Percentiles rank a stretch among this genome's conserved stretches.
Evolutionary conservation across 805 yeast genomes (phyloP).

Genomic region (Saitoella complicata): DNA sequence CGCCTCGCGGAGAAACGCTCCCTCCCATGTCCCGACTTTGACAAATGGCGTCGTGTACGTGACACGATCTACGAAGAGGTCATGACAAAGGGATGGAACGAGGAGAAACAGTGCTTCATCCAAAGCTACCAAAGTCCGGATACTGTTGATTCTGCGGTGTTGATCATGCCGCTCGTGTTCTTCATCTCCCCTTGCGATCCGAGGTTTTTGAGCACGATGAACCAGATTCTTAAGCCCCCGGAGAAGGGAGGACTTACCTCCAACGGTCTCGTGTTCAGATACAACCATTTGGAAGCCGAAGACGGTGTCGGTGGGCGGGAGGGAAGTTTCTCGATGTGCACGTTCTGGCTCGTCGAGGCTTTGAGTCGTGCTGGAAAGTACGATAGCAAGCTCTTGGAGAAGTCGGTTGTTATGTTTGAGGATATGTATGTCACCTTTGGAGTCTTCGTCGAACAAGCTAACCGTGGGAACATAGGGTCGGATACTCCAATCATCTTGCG

Average conservation of each 20-base stretch:
- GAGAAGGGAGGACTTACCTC: background rate
- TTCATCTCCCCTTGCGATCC: slow-evolving; percentile 2
- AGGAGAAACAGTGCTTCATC: background rate
- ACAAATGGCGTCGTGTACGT: background rate
- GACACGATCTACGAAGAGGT: slow-evolving; percentile 1
- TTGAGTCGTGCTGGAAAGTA: background rate
- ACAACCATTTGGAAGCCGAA: background rate
- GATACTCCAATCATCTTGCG: slow-evolving; percentile 1
- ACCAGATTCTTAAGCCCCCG: background rate
- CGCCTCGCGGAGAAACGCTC: background rate
- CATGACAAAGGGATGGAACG: background rate
- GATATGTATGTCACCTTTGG: background rate
- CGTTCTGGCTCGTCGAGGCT: slow-evolving; percentile 2
- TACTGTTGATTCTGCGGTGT: background rate
- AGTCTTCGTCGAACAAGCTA: too few relatives aligned
- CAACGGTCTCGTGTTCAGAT: slow-evolving; percentile 1
- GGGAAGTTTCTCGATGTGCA: background rate
- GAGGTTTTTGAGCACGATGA: slow-evolving; percentile 1
- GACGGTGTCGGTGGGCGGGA: slow-evolving; percentile 2
- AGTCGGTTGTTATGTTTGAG: slow-evolving; percentile 1
- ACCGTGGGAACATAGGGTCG: background rate
- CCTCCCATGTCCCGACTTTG: background rate
- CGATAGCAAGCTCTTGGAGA: slow-evolving; percentile 1
- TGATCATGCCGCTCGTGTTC: slow-evolving; percentile 1
- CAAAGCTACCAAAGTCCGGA: background rate